Base-by-base conservation (phyloP, 805 yeast species). In the Candida dajiaensis region DNA sequence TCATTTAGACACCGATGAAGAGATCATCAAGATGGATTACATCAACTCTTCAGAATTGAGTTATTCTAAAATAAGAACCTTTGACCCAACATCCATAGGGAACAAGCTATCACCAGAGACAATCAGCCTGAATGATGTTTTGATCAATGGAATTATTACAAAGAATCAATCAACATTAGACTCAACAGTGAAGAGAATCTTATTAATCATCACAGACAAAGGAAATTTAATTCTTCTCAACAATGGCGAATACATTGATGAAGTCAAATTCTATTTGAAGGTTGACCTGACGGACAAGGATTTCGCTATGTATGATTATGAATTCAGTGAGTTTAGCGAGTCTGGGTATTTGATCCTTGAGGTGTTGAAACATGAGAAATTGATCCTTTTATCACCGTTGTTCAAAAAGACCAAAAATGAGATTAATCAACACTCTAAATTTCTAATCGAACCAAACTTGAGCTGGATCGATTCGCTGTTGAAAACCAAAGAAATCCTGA, bases 251-350 rank as follows among this genome's bases (percentile, higher is more conserved):
- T 20, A 45, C 19, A 48, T 37, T 18, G 39, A 53, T 19, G 48
- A 48, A 8, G 40, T 42, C 45, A 63, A 59, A 23, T 53, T 51
- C 26, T 45, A 55, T 19, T 56, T 65, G 31, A 73, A 73, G 23
- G 71, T 77, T 33, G 72, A 67, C 44, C 54, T 74, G 26, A 73
- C 77, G 0, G 78, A 76, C 54, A 65, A 69, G 39, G 69, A 77
- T 52, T 78, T 85, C 45, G 85, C 86, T 57, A 80, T 85, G 82
- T 85, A 85, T 60, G 92, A 85, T 63, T 84, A 82, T 63, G 92
- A 85, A 60, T 85, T 85, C 63, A 82, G 80, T 51, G 85, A 80
- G 47, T 67, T 64, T 18, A 70, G 70, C 7, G 70, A 70, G 21
- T 74, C 70, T 46, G 94, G 92, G 0, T 83, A 77, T 55, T 66